A percentile compares a stretch with the other conserved stretches of the same genome.
Evolutionary conservation across 1,284 basidiomycete genomes (phyloP).

Genomic region (Ceratobasidium sp.): DNA sequence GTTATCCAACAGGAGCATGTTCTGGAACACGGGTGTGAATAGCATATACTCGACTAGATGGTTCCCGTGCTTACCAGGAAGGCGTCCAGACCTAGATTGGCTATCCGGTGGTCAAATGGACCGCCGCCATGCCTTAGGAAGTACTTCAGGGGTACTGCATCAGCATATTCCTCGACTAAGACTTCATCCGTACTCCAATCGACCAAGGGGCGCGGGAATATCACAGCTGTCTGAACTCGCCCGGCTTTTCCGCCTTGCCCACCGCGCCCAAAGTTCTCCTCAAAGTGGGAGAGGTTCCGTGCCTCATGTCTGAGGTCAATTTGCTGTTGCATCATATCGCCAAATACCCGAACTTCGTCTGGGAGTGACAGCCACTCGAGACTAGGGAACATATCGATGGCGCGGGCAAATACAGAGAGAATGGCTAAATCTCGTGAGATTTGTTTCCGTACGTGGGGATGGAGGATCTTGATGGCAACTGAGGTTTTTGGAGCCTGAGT

Average conservation of each 20-base stretch:
- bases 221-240: conserved; percentile 80
- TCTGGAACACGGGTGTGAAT: conserved; percentile 60
- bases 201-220: conserved; percentile 88
- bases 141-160: conserved; percentile 89
- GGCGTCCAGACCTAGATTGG: conserved; percentile 93
- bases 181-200: conserved; percentile 83
- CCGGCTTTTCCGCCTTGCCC: conserved; percentile 45
- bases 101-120: conserved; percentile 88
- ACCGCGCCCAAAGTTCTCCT: conserved; percentile 76
- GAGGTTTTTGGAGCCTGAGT: conserved; percentile 72
- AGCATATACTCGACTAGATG: conserved; percentile 1
- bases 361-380: conserved; percentile 98
- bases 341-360: conserved; percentile 95
- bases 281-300: conserved; percentile 86
- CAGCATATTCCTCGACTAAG: conserved; percentile 92
- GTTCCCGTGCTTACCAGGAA: conserved; percentile 75
- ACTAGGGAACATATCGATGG: conserved; percentile 85
- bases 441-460: conserved; percentile 83
- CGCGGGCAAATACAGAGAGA: conserved; percentile 91
- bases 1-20: conserved; percentile 98
- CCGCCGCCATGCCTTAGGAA: conserved; percentile 93
- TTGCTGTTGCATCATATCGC: conserved; percentile 97
- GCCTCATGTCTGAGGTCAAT: conserved; percentile 93
- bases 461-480: conserved; percentile 96
- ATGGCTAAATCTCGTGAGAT: conserved; percentile 92